Evolutionary conservation across 352 stramenopile genomes (phyloP), one percentile per base, ranked within the genome.

Genomic region (Globisporangium polare): DNA sequence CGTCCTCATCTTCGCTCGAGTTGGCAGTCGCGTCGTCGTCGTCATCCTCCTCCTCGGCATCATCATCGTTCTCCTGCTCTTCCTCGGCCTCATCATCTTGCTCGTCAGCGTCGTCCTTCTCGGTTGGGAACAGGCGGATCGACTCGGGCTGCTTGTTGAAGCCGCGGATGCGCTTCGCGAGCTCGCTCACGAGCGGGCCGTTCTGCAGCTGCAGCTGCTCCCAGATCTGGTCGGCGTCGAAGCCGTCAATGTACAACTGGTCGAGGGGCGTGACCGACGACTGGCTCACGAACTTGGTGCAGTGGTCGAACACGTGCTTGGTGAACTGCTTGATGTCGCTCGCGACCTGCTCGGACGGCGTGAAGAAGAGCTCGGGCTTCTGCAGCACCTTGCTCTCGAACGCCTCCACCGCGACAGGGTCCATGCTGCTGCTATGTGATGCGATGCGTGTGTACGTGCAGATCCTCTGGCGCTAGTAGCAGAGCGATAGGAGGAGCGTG

Each of bases 121-220:
- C 77, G n/a, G 54, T 66, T 9, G 80, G 74, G 62, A 92, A 89
- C 37, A 92, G 70, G 22, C 71, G 60, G 31, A 93, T 79, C 5
- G 72, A 63, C 46, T 77, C 69, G 3, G 78, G 67, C 31, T 85
- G 76, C 72, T 92, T 94, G 51, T 68, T 31, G 60, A 93, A 83
- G 12, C 63, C 74, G 43, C 79, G 79, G 53, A 92, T 90, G 66
- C 80, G 80, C 73, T 89, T 86, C 55, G 71, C 71, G 50, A 91
- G 72, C 67, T 92, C 81, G 49, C 74, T 69, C 46, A 88, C 68
- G 42, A 94, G 60, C 64, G 85, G 83, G 17, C 67, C 80, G 63
- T 94, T 94, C 65, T 89, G 76, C 58, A 94, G 72, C 41, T 83
- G 78, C n/a, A 94, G 74, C 68, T 94, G 85, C 67, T 92, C 85